These are phyloP conservation scores for Cardamine chenopodiifolia DNA, from an alignment of 345 rosid species.

Conservation along the genomic window DNA sequence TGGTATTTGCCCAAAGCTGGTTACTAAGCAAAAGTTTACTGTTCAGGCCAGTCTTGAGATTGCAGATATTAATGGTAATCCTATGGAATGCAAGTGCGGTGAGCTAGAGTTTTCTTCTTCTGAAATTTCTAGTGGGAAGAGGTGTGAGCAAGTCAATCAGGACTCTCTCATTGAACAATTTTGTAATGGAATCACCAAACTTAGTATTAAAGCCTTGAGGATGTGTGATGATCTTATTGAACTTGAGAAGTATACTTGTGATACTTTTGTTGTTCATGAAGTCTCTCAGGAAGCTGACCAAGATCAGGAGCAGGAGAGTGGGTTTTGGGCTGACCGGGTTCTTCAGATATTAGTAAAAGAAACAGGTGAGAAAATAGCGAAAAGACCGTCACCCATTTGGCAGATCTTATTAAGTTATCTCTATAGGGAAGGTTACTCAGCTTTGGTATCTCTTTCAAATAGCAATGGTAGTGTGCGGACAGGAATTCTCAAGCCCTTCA, in stretches of 20 bases:
- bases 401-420: constrained; percentile 76
- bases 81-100: constrained; percentile 76
- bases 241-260: constrained; percentile 42
- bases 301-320: constrained; percentile 43
- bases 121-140: constrained; percentile 26
- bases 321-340: constrained; percentile 62
- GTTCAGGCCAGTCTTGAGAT: constrained; percentile 70
- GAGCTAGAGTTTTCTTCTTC: constrained; percentile 60
- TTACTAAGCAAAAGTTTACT: constrained; percentile 33
- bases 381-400: constrained; percentile 64
- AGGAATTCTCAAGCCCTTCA: constrained; percentile 84
- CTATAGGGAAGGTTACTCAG: constrained; percentile 65
- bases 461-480: constrained; percentile 45
- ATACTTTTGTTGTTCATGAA: constrained; percentile 58
- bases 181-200: constrained; percentile 43
- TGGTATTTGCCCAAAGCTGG: constrained; percentile 44
- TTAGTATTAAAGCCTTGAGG: constrained; percentile 58
- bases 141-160: constrained; percentile 34
- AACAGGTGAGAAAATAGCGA: constrained; percentile 48
- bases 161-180: constrained; percentile 42
- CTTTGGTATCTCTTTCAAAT: constrained; percentile 60
- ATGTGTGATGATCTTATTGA: constrained; percentile 46
- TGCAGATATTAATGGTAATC: constrained; percentile 64
- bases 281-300: constrained; percentile 36
- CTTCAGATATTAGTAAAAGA: constrained; percentile 60